Base-by-base conservation (phyloP, 78 protist genomes). In the Cavenderia fasciculata region DNA sequence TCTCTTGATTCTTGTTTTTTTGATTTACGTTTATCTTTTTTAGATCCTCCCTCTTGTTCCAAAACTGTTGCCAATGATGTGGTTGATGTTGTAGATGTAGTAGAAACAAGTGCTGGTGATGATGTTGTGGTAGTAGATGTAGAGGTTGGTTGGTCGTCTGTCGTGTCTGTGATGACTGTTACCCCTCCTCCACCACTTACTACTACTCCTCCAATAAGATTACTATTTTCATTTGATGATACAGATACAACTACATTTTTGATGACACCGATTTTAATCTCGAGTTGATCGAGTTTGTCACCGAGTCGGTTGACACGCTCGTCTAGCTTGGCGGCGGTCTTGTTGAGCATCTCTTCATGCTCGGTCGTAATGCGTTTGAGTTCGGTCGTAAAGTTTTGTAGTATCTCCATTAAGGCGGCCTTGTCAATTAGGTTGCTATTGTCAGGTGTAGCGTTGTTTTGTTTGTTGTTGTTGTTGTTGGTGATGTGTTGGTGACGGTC, bases 271-370 rank as follows among this genome's bases (percentile, higher is more conserved):
- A 82, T 82, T 41, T 82, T 82, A 0, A 38, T 21, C 19, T 82
- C 90, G 11, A 82, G 38, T 57, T 82, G 90, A 57, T 82, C 90
- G 34, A 82, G 57, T 57, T 65, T 82, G n/a, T 68, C 78, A 21
- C 71, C 90, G 38, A 82, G 33, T 40, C 54, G 34, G 29, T 65
- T 82, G 29, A 82, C 90, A 27, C 62, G 72, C 11, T 82, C 90
- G 33, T 82, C 90, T 27, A 82, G 27, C 18, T 47, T 82, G 21
- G 77, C 71, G 21, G 90, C 54, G 2, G 78, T 43, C 25, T 57
- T 82, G 23, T 49, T 56, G 23, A 82, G 27, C 90, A 82, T 82
- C 21, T 47, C 62, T 33, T 82, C 90, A 11, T 82, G 76, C 18
- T 70, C 63, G 23, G 54, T 52, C 18, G 90, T 23, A 11, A 82